These are phyloP conservation scores for Penicillium polonicum DNA, from an alignment of 2,329 filamentous ascomycete genomes.

Conservation along the genomic window DNA sequence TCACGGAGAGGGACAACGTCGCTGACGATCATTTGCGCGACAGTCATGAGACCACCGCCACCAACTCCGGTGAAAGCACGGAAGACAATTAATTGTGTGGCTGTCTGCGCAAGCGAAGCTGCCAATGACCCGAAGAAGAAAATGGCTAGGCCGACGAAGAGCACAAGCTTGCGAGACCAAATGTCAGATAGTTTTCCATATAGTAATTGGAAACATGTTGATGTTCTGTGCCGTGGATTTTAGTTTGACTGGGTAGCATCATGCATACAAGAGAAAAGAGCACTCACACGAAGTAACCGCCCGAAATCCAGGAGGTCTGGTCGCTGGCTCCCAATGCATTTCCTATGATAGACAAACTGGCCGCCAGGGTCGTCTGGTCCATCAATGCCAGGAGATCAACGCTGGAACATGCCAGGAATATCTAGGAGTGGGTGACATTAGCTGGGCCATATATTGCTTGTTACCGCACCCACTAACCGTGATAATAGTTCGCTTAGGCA, in stretches of 20 bases:
- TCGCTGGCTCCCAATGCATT: conserved; percentile 50
- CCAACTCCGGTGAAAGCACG: conserved; percentile 60
- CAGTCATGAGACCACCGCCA: conserved; percentile 58
- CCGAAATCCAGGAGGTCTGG: conserved; percentile 56
- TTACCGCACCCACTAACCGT: conserved; percentile 40
- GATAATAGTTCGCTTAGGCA: conserved; percentile 52
- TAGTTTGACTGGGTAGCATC: neutral
- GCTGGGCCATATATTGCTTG: neutral
- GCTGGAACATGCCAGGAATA: conserved; percentile 57
- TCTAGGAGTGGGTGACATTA: conserved; percentile 36
- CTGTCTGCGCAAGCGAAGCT: conserved; percentile 57
- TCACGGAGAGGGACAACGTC: conserved; percentile 60
- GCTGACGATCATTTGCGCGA: conserved; percentile 62
- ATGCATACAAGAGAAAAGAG: neutral
- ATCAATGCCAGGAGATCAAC: conserved; percentile 57
- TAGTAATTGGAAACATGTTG: conserved; percentile 63
- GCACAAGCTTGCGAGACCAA: conserved; percentile 59
- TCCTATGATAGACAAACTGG: conserved; percentile 56
- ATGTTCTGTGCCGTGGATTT: conserved; percentile 56
- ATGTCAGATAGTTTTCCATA: conserved; percentile 63
- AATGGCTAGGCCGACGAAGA: conserved; percentile 53
- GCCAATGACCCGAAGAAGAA: conserved; percentile 58
- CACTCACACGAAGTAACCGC: conserved; percentile 57
- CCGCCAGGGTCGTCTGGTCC: conserved; percentile 58
- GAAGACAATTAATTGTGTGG: conserved; percentile 60